Base-by-base conservation (phyloP, 2,329 filamentous ascomycete genomes). In the Botrytis porri region DNA sequence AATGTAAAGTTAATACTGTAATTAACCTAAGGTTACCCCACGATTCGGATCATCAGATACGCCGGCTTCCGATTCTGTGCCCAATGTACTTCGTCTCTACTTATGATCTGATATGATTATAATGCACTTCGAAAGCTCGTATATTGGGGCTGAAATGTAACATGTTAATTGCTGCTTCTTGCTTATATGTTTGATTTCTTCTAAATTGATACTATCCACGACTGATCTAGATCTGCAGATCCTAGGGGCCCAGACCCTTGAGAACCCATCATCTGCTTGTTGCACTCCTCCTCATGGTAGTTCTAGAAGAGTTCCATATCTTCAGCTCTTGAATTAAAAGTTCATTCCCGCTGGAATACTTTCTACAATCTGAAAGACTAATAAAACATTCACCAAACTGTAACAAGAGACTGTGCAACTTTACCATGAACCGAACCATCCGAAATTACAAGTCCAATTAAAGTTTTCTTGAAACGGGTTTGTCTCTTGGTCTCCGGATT, bases 281-380 rank as follows among this genome's bases (percentile, higher is more conserved):
- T 67, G 64, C 64, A 67, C 64, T 54, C 45, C 64, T 54, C 45
- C 64, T 54, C 45, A 63, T 29, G 25, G 64, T 54, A 39, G 64
- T 54, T 67, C 64, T 67, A 67, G 64, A 67, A 54, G 45, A 67
- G 35, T n/a, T 67, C 48, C 32, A 66, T 67, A 57, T 54, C 48
- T 32, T 4, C 35, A 67, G 37, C 20, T 14, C 32, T n/a, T 22
- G 48, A 57, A 22, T 57, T 18, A 35, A 35, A 6, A 37, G 25
- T 54, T 32, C 29, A 18, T 20, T 54, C 25, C n/a, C 35, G 7
- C 51, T 66, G 8, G 10, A 29, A 12, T 18, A 25, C 39, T 22
- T 41, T 22, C 6, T 22, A 39, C 16, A 20, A 2, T 7, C 51
- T 39, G 16, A 41, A 18, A 29, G 35, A 14, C 25, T 67, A 48